Percentiles rank a stretch among this genome's conserved stretches.
Evolutionary conservation across 768 basidiomycete genomes (phyloP).

Genomic region (Russula earlei): DNA sequence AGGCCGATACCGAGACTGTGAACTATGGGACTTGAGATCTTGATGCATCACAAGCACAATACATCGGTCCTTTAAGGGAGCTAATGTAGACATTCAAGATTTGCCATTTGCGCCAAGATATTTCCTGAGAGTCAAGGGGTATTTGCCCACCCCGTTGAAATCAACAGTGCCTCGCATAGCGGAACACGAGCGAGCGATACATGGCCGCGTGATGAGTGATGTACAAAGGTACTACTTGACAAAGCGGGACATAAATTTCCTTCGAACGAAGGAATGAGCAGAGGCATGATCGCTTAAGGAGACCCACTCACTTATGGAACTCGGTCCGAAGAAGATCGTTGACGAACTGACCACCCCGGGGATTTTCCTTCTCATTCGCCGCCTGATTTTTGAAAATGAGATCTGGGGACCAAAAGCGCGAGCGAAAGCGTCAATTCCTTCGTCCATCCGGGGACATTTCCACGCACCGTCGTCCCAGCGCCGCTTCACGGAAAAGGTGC

Average conservation of each 20-base stretch:
- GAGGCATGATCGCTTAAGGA: background rate
- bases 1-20: too few relatives aligned
- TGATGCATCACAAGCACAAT: too few relatives aligned
- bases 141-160: too few relatives aligned
- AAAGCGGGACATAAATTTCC: constrained; percentile 90
- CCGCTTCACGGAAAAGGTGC: constrained; percentile 84
- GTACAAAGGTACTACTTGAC: constrained; percentile 49
- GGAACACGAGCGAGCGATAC: background rate
- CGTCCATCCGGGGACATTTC: too few relatives aligned
- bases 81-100: too few relatives aligned
- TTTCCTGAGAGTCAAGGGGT: too few relatives aligned
- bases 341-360: constrained; percentile 67
- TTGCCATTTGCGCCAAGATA: too few relatives aligned
- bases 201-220: background rate
- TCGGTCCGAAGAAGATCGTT: constrained; percentile 92
- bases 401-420: constrained; percentile 39
- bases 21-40: too few relatives aligned
- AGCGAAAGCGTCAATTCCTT: too few relatives aligned
- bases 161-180: too few relatives aligned
- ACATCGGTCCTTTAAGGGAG: too few relatives aligned
- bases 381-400: constrained; percentile 99
- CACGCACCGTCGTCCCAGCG: constrained; percentile 89
- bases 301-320: constrained; percentile 83
- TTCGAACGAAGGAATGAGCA: constrained; percentile 25
- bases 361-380: constrained; percentile 52